Evolutionary conservation across 768 basidiomycete species (phyloP).

Genomic region (Tricholoma terreum): DNA sequence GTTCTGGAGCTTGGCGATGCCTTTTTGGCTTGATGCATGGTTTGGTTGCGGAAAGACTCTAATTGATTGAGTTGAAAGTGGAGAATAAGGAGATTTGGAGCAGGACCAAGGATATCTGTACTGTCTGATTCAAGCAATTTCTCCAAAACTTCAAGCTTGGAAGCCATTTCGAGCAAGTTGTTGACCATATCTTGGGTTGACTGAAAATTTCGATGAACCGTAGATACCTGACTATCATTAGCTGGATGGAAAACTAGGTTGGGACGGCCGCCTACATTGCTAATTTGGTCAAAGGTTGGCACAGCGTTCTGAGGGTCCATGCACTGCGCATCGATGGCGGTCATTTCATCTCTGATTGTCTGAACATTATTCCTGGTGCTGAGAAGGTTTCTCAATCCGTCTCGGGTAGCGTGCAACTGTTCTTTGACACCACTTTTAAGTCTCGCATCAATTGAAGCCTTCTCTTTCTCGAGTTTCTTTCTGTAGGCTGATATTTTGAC

Average conservation of each 20-base stretch:
- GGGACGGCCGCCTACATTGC: constrained; percentile 57
- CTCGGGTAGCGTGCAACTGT: constrained; percentile 86
- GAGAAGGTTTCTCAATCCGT: constrained; percentile 80
- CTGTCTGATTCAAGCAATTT: constrained; percentile 74
- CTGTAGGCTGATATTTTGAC: constrained; percentile 83
- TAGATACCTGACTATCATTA: constrained; percentile 68
- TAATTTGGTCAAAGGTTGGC: constrained; percentile 93
- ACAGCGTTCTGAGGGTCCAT: constrained; percentile 74
- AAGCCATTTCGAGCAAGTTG: constrained; percentile 89
- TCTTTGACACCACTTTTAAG: constrained; percentile 90
- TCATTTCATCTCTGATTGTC: constrained; percentile 83
- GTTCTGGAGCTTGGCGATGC: constrained; percentile 63
- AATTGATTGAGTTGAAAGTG: constrained; percentile 92
- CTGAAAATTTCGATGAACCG: constrained; percentile 92
- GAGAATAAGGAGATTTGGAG: constrained; percentile 83
- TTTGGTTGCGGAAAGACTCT: constrained; percentile 91
- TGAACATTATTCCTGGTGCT: constrained; percentile 76
- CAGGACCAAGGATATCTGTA: constrained; percentile 77
- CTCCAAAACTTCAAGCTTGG: constrained; percentile 76
- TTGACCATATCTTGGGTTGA: constrained; percentile 95
- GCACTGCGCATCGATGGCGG: constrained; percentile 70
- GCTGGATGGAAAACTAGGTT: neutral
- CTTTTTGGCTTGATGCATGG: constrained; percentile 90
- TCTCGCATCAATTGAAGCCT: constrained; percentile 87
- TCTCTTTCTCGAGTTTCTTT: constrained; percentile 96